Percentiles rank a stretch among this genome's conserved stretches.
Evolutionary conservation across 441 rosid genomes (phyloP).

Genomic region (Bruguiera hainesii): DNA sequence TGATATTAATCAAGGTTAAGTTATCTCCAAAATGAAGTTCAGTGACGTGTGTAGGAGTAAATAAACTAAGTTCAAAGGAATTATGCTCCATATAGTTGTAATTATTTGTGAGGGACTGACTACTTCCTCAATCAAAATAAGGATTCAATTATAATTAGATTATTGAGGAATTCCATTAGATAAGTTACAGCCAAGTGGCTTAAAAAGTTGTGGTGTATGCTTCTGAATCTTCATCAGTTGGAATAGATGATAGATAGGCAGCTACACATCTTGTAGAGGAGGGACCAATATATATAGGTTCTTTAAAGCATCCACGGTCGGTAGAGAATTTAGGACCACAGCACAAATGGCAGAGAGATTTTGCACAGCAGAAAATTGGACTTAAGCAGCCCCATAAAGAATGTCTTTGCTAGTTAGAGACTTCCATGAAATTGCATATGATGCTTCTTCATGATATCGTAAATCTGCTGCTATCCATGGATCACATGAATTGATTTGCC

Average conservation of each 20-base stretch:
- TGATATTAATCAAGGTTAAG: no score
- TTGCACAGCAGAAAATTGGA: constrained; percentile 21
- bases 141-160: background rate
- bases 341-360: constrained; percentile 46
- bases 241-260: constrained; percentile 31
- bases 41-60: no score
- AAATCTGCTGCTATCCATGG: no score
- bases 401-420: background rate
- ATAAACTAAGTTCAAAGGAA: no score
- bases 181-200: constrained; percentile 18
- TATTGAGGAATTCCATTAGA: constrained; percentile 1
- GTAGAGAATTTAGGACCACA: constrained; percentile 57
- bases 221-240: constrained; percentile 20
- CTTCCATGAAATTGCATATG: background rate
- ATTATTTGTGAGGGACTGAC: background rate
- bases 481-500: no score
- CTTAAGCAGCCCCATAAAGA: background rate
- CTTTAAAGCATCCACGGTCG: constrained; percentile 67
- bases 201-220: constrained; percentile 35
- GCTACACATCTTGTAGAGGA: constrained; percentile 41
- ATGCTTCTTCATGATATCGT: background rate
- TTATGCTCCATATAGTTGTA: no score
- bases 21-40: no score
- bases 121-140: background rate
- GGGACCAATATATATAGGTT: constrained; percentile 68